These are phyloP conservation scores for Populus ilicifolia DNA, from an alignment of 345 rosid genomes.

Conservation along the genomic window DNA sequence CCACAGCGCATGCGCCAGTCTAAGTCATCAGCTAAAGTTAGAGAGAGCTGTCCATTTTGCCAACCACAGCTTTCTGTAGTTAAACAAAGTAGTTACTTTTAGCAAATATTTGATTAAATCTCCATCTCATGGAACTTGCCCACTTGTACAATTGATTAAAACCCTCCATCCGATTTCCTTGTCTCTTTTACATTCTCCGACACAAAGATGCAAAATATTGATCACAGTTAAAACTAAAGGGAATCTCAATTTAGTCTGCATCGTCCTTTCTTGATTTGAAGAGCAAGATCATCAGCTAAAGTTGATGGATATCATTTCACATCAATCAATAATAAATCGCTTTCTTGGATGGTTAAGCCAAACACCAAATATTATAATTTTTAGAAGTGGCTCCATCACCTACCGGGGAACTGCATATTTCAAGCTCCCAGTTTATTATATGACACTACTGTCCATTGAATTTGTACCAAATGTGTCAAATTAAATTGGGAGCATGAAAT, in stretches of 20 bases:
- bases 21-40: background rate
- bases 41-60: background rate
- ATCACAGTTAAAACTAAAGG: background rate
- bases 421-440: background rate
- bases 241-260: background rate
- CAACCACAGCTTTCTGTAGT: background rate
- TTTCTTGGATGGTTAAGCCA: background rate
- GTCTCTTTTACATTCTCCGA: too few species aligned
- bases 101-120: too few species aligned
- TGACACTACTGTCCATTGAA: background rate
- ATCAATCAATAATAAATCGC: too few species aligned
- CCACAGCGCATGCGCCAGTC: too few species aligned
- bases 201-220: too few species aligned
- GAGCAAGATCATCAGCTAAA: too few species aligned
- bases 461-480: slow-evolving; percentile 1
- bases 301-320: too few species aligned
- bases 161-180: background rate
- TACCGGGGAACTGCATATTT: background rate
- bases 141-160: background rate
- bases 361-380: slow-evolving; percentile 1
- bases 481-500: background rate
- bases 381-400: slow-evolving; percentile 15
- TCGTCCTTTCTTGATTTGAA: too few species aligned
- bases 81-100: background rate
- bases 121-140: background rate